Conservation (phyloP, 176 grass and related monocot genomes). For the Alopecurus myosuroides region DNA sequence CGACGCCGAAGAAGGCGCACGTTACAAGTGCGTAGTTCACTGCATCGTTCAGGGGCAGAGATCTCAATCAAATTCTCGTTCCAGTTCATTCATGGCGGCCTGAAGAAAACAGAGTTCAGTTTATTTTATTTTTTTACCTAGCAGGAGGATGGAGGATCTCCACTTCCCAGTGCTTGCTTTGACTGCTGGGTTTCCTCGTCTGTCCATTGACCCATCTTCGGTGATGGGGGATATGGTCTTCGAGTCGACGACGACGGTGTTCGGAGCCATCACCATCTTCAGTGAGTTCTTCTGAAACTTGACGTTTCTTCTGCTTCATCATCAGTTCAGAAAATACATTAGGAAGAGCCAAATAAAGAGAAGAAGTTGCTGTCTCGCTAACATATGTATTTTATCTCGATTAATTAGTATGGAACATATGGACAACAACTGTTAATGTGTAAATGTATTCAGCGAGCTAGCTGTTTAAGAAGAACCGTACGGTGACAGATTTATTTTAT, state of each 20-base stretch:
- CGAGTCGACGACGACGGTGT: conserved; percentile 32
- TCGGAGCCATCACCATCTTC: conserved; percentile 24
- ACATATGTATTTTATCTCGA: neutral
- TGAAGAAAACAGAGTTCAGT: neutral
- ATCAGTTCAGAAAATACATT: conserved; percentile 2
- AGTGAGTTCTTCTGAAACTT: conserved; percentile 1
- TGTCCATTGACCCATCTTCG: conserved; percentile 67
- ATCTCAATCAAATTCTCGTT: neutral
- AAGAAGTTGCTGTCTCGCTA: no score
- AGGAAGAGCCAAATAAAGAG: neutral
- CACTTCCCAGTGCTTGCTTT: conserved; percentile 58
- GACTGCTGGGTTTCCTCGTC: conserved; percentile 55
- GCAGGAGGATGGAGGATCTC: conserved; percentile 52
- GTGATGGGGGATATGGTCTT: conserved; percentile 38
- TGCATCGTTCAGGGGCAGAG: conserved; percentile 14
- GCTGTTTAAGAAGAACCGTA: neutral
- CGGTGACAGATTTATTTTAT: neutral
- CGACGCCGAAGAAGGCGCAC: conserved; percentile 87
- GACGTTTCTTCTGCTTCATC: conserved; percentile 1
- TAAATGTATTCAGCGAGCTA: neutral
- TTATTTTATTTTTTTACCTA: conserved; percentile 37
- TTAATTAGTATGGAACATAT: neutral
- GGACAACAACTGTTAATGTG: neutral
- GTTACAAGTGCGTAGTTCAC: conserved; percentile 77
- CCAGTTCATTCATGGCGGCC: neutral